Evolutionary conservation across 2,329 filamentous ascomycete genomes (phyloP).

Genomic region (Pseudocercospora macadamiae): DNA sequence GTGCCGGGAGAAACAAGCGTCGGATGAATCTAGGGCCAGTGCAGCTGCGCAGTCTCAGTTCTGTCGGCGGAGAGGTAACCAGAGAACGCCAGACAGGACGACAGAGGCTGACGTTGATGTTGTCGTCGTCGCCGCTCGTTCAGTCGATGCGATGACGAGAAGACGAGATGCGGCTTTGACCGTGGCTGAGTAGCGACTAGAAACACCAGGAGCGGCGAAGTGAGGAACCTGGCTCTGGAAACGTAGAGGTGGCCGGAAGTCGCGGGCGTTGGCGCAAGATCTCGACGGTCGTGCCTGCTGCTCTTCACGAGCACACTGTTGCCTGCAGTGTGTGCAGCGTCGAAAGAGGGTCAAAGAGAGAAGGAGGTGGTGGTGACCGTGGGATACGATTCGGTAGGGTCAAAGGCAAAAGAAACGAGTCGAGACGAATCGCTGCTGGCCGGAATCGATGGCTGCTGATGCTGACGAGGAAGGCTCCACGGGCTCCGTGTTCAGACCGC

Average conservation of each 20-base stretch:
- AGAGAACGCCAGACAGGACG: background rate
- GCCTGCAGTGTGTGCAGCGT: conserved; percentile 16
- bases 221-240: too few species aligned
- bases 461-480: background rate
- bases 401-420: background rate
- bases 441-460: background rate
- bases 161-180: conserved; percentile 17
- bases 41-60: conserved; percentile 2
- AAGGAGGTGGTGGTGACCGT: conserved; percentile 1
- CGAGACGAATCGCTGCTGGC: background rate
- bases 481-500: background rate
- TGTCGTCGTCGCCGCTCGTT: conserved; percentile 14
- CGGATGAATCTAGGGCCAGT: background rate
- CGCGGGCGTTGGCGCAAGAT: background rate
- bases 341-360: conserved; percentile 1
- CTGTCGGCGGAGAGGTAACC: background rate
- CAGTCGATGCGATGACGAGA: conserved; percentile 6
- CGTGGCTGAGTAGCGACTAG: conserved; percentile 18
- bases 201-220: too few species aligned
- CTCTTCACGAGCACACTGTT: conserved; percentile 18
- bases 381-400: too few species aligned
- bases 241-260: too few species aligned
- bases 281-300: conserved; percentile 3
- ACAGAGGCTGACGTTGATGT: conserved; percentile 9
- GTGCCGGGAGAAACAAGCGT: conserved; percentile 1